Evolutionary conservation across 2,329 filamentous ascomycete genomes (phyloP).

Genomic region (Cordyceps javanica): DNA sequence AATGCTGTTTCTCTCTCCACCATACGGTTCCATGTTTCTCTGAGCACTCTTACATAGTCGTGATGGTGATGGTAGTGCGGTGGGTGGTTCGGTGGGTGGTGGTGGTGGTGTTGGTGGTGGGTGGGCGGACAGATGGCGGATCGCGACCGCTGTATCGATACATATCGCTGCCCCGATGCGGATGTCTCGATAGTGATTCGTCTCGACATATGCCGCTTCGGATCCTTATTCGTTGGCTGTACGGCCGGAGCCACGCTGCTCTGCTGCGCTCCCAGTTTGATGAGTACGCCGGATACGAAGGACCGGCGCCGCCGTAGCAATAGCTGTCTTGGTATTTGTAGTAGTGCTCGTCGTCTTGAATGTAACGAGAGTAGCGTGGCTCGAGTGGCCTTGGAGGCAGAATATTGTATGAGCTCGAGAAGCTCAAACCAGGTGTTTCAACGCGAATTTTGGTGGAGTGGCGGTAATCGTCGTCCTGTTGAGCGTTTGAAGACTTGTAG

Average conservation of each 20-base stretch:
- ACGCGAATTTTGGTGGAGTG: background rate
- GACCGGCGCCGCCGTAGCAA: conserved; percentile 3
- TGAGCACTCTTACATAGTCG: conserved; percentile 30
- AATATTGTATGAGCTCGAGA: background rate
- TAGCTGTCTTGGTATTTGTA: background rate
- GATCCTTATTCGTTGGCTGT: background rate
- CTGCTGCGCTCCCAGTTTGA: conserved; percentile 14
- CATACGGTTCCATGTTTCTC: conserved; percentile 31
- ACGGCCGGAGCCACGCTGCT: conserved; percentile 11
- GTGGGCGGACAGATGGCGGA: conserved; percentile 23
- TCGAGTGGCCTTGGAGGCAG: background rate
- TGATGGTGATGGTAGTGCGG: conserved; percentile 24
- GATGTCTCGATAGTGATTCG: conserved; percentile 32
- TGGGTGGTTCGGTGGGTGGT: conserved; percentile 7
- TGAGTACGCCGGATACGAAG: conserved; percentile 7
- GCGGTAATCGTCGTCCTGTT: background rate
- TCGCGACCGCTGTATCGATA: conserved; percentile 34
- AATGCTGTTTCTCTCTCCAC: conserved; percentile 31
- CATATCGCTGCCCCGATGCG: conserved; percentile 30
- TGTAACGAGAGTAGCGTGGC: background rate
- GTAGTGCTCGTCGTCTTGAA: background rate
- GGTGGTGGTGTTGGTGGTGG: conserved; percentile 25
- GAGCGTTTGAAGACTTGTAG: background rate
- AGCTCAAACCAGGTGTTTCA: background rate
- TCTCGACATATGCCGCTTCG: conserved; percentile 26